Conservation (phyloP, 2,329 filamentous ascomycete species). For the Tolypocladium album region DNA sequence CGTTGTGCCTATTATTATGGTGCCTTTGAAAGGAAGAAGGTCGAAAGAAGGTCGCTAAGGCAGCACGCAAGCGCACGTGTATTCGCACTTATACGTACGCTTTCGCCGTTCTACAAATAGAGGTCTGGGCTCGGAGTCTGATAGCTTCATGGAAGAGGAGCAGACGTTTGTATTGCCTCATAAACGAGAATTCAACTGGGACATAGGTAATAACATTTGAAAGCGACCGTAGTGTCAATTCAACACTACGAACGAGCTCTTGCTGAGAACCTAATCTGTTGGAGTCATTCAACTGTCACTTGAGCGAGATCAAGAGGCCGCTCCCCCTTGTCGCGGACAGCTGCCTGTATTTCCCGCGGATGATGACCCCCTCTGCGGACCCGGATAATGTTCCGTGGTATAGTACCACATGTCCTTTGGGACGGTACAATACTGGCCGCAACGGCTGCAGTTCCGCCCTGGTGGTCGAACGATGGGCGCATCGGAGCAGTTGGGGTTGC, state of each 20-base stretch:
- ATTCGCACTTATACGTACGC: background rate
- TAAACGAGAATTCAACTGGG: background rate
- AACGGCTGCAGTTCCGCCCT: background rate
- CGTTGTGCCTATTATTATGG: no score
- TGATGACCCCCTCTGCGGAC: background rate
- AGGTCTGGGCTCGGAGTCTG: no score
- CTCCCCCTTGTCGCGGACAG: background rate
- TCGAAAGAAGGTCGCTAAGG: background rate
- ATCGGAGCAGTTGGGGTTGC: background rate
- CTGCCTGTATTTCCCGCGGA: background rate
- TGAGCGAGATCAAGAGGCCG: background rate
- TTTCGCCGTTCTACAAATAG: no score
- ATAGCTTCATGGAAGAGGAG: background rate
- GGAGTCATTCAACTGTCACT: background rate
- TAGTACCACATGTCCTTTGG: background rate
- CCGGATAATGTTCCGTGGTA: background rate
- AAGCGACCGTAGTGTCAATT: background rate
- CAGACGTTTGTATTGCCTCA: background rate
- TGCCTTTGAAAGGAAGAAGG: background rate
- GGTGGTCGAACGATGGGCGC: background rate
- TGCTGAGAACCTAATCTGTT: background rate
- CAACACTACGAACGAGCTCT: background rate
- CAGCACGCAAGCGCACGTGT: background rate
- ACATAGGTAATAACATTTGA: background rate
- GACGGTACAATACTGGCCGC: background rate